Base-by-base conservation (phyloP, 2,329 filamentous ascomycete species). In the Rutstroemia sp. region DNA sequence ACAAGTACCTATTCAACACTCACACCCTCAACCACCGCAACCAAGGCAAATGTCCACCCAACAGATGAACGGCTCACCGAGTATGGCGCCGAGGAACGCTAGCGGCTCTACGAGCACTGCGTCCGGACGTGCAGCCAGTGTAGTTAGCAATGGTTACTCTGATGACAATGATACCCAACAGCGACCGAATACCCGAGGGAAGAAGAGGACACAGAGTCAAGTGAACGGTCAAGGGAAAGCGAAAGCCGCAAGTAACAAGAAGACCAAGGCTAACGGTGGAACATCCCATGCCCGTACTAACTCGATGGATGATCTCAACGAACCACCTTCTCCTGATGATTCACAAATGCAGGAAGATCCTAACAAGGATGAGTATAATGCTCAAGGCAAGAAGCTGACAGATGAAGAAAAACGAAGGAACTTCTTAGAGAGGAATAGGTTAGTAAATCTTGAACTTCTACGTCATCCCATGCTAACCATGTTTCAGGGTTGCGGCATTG, bases 381-480 rank as follows among this genome's bases (percentile, higher is more conserved):
- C 78, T 42, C 82, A 86, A 65, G 76, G 77, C 44, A 87, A 84
- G 96, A 96, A 77, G 40, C 34, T 16, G 95, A 96, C 92, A 0
- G 94, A 97, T 56, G 94, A 97, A 68, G 94, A 99, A 76, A 99
- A 99, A 77, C 82, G 94, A 44, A 96, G 95, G 75, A 99, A 97
- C 70, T 99, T 99, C 72, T 77, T 99, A 2, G 94, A 99, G 69
- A 81, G 94, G 27, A 99, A 99, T 72, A 85, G 92, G 92, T 95
- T 83, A 67, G 83, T 27, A 9, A 45, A 16, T 42, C 49, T 8
- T 48, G 7, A 10, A 9, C 1, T 2, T 8, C 4, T 2, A 7
- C 5, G 7, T 27, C 9, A 14, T 19, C 51, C 39, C 51, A 17
- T 38, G 8, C 46, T 42, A 4, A 49, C 27, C 23, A 19, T 42